Conservation (phyloP, 257 asterid genomes). For the Oldenlandia corymbosa region DNA sequence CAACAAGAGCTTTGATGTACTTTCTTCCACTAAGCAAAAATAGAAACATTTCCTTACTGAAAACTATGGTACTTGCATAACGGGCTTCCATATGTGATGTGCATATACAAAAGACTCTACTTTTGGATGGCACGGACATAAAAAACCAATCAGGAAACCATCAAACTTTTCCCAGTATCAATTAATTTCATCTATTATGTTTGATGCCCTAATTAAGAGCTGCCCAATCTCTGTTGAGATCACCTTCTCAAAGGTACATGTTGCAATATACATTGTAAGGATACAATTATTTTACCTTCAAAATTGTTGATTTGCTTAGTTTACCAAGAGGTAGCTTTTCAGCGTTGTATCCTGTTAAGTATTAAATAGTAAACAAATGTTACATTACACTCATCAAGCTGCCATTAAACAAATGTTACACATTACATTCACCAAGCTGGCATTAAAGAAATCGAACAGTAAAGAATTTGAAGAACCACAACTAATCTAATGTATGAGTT, state of each 20-base stretch:
- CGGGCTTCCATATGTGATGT: neutral
- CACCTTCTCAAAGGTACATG: neutral
- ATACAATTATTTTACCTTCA: constrained; percentile 48
- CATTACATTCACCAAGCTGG: neutral
- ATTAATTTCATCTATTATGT: neutral
- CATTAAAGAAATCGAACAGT: neutral
- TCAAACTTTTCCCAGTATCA: neutral
- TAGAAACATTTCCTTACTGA: no score
- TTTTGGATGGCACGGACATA: neutral
- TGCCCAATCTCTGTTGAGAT: no score
- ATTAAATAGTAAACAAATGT: constrained; percentile 8
- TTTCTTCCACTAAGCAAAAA: no score
- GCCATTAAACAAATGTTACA: neutral
- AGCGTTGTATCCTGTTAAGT: constrained; percentile 77
- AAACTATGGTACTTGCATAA: neutral
- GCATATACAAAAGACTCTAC: neutral
- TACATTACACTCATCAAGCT: neutral
- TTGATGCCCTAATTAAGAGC: neutral
- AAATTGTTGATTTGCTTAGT: constrained; percentile 83
- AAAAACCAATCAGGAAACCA: neutral
- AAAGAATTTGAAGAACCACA: neutral
- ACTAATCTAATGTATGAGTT: neutral
- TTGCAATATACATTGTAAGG: neutral
- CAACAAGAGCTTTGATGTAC: no score
- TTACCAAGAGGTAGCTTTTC: constrained; percentile 90